phyloP scores from a whole-genome alignment of 805 yeast genomes.

The Debaryomyces tyrocola region DNA sequence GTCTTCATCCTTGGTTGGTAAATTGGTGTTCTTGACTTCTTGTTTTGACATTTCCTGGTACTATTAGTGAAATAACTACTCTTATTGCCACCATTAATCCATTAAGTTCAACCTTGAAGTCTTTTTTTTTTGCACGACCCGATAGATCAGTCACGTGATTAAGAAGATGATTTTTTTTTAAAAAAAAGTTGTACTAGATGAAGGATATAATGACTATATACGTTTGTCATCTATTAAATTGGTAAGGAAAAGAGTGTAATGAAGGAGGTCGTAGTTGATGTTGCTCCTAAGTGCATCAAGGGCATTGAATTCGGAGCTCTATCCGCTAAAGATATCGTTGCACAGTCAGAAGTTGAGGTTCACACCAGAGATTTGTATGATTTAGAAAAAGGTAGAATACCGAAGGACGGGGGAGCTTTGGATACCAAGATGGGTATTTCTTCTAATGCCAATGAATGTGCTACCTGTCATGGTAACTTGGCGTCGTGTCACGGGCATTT shows the following conservation, averaged over 20 bases:
- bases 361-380: slow-evolving; percentile 90
- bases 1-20: slow-evolving; percentile 12
- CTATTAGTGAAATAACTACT: not conserved
- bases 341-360: slow-evolving; percentile 93
- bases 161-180: not conserved
- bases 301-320: slow-evolving; percentile 92
- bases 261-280: slow-evolving; percentile 63
- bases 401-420: slow-evolving; percentile 81
- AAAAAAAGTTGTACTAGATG: not conserved
- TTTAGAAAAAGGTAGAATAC: slow-evolving; percentile 82
- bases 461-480: slow-evolving; percentile 86
- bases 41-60: slow-evolving; percentile 3
- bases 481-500: slow-evolving; percentile 98
- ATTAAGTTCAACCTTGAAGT: not conserved
- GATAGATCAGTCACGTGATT: slow-evolving; percentile 3
- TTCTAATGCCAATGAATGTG: slow-evolving; percentile 79
- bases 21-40: slow-evolving; percentile 2
- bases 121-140: not conserved
- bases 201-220: not conserved
- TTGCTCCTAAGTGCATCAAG: slow-evolving; percentile 85
- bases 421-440: slow-evolving; percentile 95
- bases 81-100: slow-evolving; percentile 1
- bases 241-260: slow-evolving; percentile 13
- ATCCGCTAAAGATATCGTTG: slow-evolving; percentile 86
- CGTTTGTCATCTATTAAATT: not conserved